A percentile compares a stretch with the other conserved stretches of the same genome.
Evolutionary conservation across 2,329 filamentous ascomycete genomes (phyloP).

Genomic region (Colletotrichum siamense): DNA sequence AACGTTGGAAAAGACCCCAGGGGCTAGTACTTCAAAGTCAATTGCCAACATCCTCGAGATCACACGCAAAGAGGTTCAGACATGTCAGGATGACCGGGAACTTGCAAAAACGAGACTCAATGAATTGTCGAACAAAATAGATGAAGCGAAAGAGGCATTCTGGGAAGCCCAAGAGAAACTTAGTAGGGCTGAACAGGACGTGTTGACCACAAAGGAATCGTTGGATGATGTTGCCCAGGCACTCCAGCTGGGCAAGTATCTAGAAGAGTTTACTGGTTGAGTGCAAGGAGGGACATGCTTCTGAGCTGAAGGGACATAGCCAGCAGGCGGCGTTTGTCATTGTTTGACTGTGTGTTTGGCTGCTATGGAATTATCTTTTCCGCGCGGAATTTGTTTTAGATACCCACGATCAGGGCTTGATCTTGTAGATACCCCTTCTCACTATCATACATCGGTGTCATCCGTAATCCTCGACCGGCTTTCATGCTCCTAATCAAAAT

Average conservation of each 20-base stretch:
- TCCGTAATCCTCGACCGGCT: not conserved
- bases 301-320: not conserved
- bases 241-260: not conserved
- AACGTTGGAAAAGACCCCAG: not conserved
- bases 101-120: not conserved
- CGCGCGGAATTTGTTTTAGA: not conserved
- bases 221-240: not conserved
- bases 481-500: not conserved
- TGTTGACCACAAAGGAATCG: not conserved
- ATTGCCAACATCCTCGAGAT: not conserved
- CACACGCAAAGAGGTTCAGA: not conserved
- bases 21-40: not conserved
- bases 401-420: not conserved
- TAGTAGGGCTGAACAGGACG: not conserved
- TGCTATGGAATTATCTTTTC: not conserved
- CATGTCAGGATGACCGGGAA: not conserved
- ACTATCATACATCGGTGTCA: not conserved
- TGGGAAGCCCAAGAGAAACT: not conserved
- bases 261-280: not conserved
- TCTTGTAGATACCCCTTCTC: not conserved
- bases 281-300: not conserved
- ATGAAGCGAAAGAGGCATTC: not conserved
- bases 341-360: not conserved
- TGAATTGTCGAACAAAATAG: not conserved
- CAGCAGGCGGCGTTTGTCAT: not conserved